These are phyloP conservation scores for Aphanomyces invadans DNA, from an alignment of 352 stramenopile species.

Conservation along the genomic window DNA sequence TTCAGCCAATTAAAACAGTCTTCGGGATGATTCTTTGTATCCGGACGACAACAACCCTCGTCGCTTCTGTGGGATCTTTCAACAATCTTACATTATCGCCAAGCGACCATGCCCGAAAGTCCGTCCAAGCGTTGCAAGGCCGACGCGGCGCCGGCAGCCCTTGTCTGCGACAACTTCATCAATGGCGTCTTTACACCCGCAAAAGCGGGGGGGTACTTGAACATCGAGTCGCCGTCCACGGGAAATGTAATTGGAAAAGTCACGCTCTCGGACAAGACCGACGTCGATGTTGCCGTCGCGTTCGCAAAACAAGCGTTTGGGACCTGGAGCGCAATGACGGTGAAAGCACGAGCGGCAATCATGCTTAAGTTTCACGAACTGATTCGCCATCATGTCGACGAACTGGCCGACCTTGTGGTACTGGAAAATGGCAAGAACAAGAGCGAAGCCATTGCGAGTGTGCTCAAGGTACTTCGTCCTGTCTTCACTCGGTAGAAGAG, in stretches of 20 bases:
- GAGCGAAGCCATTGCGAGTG: constrained; percentile 92
- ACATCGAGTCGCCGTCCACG: constrained; percentile 60
- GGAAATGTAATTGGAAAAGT: constrained; percentile 67
- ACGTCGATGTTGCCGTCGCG: constrained; percentile 84
- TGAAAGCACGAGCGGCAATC: constrained; percentile 91
- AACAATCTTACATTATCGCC: too few relatives aligned
- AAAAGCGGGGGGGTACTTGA: constrained; percentile 34
- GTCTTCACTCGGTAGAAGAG: not conserved
- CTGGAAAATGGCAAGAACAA: constrained; percentile 97
- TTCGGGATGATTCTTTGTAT: too few relatives aligned
- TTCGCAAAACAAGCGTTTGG: constrained; percentile 77
- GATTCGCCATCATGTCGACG: constrained; percentile 82
- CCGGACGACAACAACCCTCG: not conserved
- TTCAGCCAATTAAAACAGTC: too few relatives aligned
- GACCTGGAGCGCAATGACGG: constrained; percentile 85
- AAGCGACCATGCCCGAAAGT: constrained; percentile 19
- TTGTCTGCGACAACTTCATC: constrained; percentile 52
- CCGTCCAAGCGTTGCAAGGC: constrained; percentile 10
- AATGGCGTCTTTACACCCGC: constrained; percentile 50
- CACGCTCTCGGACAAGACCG: constrained; percentile 62
- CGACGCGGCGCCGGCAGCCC: not conserved
- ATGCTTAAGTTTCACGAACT: constrained; percentile 96
- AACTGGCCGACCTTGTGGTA: constrained; percentile 91
- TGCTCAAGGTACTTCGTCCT: constrained; percentile 66
- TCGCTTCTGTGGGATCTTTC: not conserved